These are phyloP conservation scores for Angomonas deanei DNA, from an alignment of 208 protist genomes.

Conservation along the genomic window DNA sequence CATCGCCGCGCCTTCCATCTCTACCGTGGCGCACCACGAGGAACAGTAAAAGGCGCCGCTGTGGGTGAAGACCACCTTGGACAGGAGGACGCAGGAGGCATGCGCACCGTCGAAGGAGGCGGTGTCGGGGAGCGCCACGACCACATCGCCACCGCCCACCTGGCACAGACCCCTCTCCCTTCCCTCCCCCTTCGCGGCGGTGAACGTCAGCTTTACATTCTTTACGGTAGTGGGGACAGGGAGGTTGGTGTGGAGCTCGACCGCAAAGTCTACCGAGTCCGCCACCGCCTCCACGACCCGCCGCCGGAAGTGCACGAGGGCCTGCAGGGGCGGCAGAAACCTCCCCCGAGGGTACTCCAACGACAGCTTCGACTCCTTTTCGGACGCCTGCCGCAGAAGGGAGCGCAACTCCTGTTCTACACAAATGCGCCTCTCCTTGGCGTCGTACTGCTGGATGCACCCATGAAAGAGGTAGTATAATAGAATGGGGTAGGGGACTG, in stretches of 20 bases:
- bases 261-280: background rate
- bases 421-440: background rate
- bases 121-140: background rate
- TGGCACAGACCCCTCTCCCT: background rate
- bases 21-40: background rate
- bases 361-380: background rate
- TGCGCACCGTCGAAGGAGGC: background rate
- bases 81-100: background rate
- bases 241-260: background rate
- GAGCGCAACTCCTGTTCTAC: background rate
- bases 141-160: background rate
- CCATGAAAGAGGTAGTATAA: background rate
- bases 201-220: background rate
- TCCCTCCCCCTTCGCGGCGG: background rate
- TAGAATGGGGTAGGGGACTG: background rate
- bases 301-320: background rate
- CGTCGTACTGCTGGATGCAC: background rate
- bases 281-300: background rate
- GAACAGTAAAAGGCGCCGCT: background rate
- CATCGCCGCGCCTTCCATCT: background rate
- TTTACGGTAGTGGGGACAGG: background rate
- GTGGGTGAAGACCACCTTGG: background rate
- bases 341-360: background rate
- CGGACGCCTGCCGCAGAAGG: background rate
- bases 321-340: background rate